Evolutionary conservation across 2,329 filamentous ascomycete species (phyloP), one percentile per base, ranked within the genome.

Genomic region (Fusarium hostae): DNA sequence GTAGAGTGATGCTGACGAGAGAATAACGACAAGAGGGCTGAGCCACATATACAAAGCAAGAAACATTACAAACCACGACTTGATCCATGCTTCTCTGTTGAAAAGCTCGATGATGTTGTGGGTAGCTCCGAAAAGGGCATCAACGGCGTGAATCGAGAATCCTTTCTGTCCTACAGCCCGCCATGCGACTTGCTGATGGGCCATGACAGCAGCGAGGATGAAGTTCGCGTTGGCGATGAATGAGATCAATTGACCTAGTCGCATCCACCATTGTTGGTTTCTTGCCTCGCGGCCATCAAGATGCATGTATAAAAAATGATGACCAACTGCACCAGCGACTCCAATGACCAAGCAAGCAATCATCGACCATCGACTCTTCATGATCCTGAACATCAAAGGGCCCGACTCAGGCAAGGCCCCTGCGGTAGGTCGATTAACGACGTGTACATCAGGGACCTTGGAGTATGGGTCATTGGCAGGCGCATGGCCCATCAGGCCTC

Each of bases 11-110:
- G 69, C 72, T 0, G 74, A 76, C 0, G 74, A 63, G 2, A 75
- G 58, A 15, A 75, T 76, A 9, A 75, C 64, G 5, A 76, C 67
- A 2, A 67, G 47, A 0, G 73, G 74, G 2, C 71, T 73, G 1
- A 72, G 35, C 73, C 69, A 76, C 56, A 75, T 58, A 8, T 71
- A 75, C 0, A 76, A 24, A 24, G 73, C 72, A 3, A 75, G 68
- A 39, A 70, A 66, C 71, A 75, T 76, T 3, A 73, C 67, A 7
- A 75, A 50, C 67, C 63, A 73, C 5, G 73, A 71, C 24, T 73
- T 75, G 1, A 45, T 60, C 71, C 71, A 75, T 3, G 71, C 73
- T 6, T 75, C 73, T 3, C 40, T 55, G 6, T 64, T 75, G 20
- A 75, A 71, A 2, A 75, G 45, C 32, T 75, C 71, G 0, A 50